Base-by-base conservation (phyloP, 495 filamentous ascomycete species). In the Aspergillus bridgeri region DNA sequence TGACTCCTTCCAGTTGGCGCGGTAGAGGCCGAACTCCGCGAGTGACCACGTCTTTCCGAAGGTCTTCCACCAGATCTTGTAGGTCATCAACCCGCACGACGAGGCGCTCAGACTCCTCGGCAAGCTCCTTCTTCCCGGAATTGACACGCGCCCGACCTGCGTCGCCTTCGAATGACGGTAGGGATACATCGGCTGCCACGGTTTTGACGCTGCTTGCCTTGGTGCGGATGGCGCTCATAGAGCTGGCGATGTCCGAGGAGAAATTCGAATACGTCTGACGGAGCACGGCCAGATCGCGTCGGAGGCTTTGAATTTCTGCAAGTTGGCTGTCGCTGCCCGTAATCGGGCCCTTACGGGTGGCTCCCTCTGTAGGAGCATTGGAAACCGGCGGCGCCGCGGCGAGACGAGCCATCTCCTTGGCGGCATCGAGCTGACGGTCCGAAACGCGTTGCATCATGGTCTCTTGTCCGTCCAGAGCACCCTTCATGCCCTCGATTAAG, bases 1-100 rank as follows among this genome's bases (percentile, higher is more conserved):
- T 84, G 18, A 96, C 92, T 45, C 71, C 78, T 69, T 96, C 92
- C 54, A 99, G 82, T 72, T 96, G 91, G 19, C 91, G 82, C n/a
- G 93, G 93, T 4, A 93, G 79, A 13, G 94, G 94, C 42, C 95
- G 87, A 44, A 98, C 94, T 50, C 94, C 94, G 60, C 95, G 91
- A 44, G 80, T 79, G 42, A 99, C 94, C 44, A 98, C 95, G 68
- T 98, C 94, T 76, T 98, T 98, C 56, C 94, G 91, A 25, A 99
- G 83, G 69, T 98, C 95, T 68, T 99, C 94, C 29, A 99, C 89
- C 45, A 94, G 75, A 67, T 99, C 95, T 74, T 96, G 92, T 18
- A 99, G 83, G 65, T 97, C 92, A 68, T 99, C 94, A 15, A 99
- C 93, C 58, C 89, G 88, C 58, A 81, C 84, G 61, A 99, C 91